Evolutionary conservation across 1,284 basidiomycete genomes (phyloP), one percentile per base, ranked within the genome.

Genomic region (Microbotryomycetes sp.): DNA sequence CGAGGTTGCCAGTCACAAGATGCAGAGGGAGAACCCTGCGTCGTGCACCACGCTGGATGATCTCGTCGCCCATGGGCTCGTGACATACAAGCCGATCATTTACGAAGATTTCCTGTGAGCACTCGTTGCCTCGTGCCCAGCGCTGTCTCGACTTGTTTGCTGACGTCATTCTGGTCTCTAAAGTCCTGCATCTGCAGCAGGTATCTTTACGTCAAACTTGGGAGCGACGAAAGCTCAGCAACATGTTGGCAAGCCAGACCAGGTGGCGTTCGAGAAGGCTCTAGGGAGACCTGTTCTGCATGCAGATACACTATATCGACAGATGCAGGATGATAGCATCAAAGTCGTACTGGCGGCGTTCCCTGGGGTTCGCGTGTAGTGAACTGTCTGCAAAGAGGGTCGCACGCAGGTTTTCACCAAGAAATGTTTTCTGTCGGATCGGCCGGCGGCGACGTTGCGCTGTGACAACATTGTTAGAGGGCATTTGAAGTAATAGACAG

Each of bases 41-140:
- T 53, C 47, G 49, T 29, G n/a, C 6, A 19, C 30, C n/a, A 30
- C 55, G 32, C 28, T 72, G 3, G 65, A 67, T 9, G 60, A 58
- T 31, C 73, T 78, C 45, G 67, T 77, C 23, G 31, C 56, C 5
- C 56, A 59, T 1, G 77, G 76, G 1, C 62, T 68, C 14, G 70
- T 77, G 23, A 62, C 58, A 1, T 72, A 68, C 42, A 69, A 72
- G 36, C 75, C 77, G 6, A 72, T 79, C 23, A 74, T 75, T 7
- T 79, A 78, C 62, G 78, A 79, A 61, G 78, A 78, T 60, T 79
- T 79, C 64, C 64, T 79, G 42, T 56, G 47, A 9, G n/a, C n/a
- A n/a, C n/a, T n/a, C n/a, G n/a, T n/a, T n/a, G n/a, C n/a, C n/a
- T n/a, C n/a, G n/a, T n/a, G n/a, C n/a, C n/a, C n/a, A n/a, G n/a